These are phyloP conservation scores for Penstemon barbatus DNA, from an alignment of 257 asterid species.

Conservation along the genomic window DNA sequence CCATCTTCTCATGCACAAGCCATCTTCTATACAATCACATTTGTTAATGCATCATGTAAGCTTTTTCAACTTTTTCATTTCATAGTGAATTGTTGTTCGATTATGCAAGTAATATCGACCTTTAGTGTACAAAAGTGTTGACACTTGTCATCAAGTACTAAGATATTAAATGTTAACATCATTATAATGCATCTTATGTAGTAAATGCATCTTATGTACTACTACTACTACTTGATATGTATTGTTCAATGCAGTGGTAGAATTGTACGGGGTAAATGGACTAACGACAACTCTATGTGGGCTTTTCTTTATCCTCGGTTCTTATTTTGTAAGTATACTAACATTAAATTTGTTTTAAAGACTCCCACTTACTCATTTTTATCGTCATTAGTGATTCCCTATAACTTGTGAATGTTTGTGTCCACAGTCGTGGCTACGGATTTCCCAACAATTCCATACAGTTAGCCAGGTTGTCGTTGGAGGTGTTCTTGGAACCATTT, in stretches of 20 bases:
- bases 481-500: constrained; percentile 39
- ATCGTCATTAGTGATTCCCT: neutral
- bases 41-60: constrained; percentile 39
- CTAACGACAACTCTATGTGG: constrained; percentile 34
- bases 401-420: neutral
- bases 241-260: constrained; percentile 38
- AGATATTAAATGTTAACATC: neutral
- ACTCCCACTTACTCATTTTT: neutral
- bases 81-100: neutral
- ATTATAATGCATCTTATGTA: neutral
- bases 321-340: constrained; percentile 47
- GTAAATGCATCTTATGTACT: too few species aligned
- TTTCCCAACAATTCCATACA: constrained; percentile 44
- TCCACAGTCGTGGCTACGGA: constrained; percentile 57
- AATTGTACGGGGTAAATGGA: constrained; percentile 42
- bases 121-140: too few species aligned
- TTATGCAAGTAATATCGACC: neutral
- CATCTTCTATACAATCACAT: constrained; percentile 39
- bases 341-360: neutral
- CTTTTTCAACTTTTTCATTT: neutral
- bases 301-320: constrained; percentile 36
- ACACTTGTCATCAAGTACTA: neutral
- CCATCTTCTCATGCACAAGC: constrained; percentile 62
- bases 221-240: neutral
- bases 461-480: constrained; percentile 50